phyloP scores from a whole-genome alignment of 306 rosid species.

The Prosopis cineraria region DNA sequence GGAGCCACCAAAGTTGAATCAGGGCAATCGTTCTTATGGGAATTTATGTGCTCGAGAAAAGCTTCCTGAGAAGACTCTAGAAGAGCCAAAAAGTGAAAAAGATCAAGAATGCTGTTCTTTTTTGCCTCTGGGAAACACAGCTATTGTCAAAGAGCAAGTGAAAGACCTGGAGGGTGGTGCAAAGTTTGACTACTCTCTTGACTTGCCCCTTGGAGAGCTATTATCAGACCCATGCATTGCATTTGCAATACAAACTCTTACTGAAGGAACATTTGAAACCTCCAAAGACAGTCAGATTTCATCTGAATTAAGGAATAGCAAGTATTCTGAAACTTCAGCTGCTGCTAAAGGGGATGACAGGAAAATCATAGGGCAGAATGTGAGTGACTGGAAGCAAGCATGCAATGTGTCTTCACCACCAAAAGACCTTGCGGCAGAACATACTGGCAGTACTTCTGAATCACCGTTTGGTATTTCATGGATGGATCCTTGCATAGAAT shows the following conservation, averaged over 20 bases:
- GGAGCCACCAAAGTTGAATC: constrained; percentile 21
- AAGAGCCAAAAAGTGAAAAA: constrained; percentile 17
- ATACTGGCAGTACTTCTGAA: constrained; percentile 24
- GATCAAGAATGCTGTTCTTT: constrained; percentile 22
- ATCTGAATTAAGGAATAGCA: constrained; percentile 16
- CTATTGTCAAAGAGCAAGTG: constrained; percentile 18
- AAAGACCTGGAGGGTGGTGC: constrained; percentile 31
- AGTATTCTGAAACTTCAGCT: constrained; percentile 33
- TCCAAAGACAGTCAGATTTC: constrained; percentile 39
- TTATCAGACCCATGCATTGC: constrained; percentile 90
- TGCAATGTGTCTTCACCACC: constrained; percentile 31
- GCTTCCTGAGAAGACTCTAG: constrained; percentile 28
- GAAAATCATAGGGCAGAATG: constrained; percentile 21
- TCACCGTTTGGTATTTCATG: constrained; percentile 46
- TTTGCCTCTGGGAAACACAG: constrained; percentile 31
- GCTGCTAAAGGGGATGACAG: constrained; percentile 32
- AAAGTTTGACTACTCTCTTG: constrained; percentile 42
- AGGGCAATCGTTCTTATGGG: constrained; percentile 7
- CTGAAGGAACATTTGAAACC: constrained; percentile 52
- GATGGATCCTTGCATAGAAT: constrained; percentile 84
- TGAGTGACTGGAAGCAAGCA: constrained; percentile 17
- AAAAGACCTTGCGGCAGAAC: constrained; percentile 23
- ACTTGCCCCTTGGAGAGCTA: constrained; percentile 58
- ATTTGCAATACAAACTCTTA: constrained; percentile 84
- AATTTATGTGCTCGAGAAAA: constrained; percentile 26